phyloP scores from a whole-genome alignment of 2,329 filamentous ascomycete genomes.

The Chaetomiaceae sp. region DNA sequence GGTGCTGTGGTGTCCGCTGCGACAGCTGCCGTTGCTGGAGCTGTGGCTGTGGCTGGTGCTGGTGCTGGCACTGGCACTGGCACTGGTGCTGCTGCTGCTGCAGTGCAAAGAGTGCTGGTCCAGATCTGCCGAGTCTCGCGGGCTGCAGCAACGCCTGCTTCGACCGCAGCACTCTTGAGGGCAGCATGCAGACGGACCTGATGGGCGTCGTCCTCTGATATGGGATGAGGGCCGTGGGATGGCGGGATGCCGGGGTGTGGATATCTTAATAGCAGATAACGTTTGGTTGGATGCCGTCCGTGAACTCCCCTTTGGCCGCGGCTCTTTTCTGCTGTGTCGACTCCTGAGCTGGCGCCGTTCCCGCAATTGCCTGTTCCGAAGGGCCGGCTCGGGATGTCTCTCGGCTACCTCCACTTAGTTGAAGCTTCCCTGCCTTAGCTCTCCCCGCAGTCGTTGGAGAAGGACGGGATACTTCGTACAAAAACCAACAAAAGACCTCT shows the following conservation, averaged over 20 bases:
- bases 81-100: background rate
- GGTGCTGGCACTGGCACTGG: no score
- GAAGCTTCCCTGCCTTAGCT: no score
- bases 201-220: no score
- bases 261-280: background rate
- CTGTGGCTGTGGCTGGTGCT: background rate
- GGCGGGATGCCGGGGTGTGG: background rate
- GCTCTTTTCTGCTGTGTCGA: slow-evolving; percentile 11
- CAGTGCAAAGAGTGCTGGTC: background rate
- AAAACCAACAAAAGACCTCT: no score
- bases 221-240: no score
- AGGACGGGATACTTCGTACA: no score
- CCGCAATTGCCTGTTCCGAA: slow-evolving; percentile 7
- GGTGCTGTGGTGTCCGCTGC: slow-evolving; percentile 1
- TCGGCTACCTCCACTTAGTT: no score
- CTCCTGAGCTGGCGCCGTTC: background rate
- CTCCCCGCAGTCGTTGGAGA: no score
- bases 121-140: slow-evolving; percentile 2
- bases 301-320: slow-evolving; percentile 13
- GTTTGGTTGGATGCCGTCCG: background rate
- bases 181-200: slow-evolving; percentile 19
- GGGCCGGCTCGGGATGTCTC: slow-evolving; percentile 4
- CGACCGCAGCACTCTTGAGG: slow-evolving; percentile 19
- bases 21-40: background rate
- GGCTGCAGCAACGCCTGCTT: slow-evolving; percentile 14